Conservation (phyloP, 2,329 filamentous ascomycete genomes). For the Grosmannia penicillata region DNA sequence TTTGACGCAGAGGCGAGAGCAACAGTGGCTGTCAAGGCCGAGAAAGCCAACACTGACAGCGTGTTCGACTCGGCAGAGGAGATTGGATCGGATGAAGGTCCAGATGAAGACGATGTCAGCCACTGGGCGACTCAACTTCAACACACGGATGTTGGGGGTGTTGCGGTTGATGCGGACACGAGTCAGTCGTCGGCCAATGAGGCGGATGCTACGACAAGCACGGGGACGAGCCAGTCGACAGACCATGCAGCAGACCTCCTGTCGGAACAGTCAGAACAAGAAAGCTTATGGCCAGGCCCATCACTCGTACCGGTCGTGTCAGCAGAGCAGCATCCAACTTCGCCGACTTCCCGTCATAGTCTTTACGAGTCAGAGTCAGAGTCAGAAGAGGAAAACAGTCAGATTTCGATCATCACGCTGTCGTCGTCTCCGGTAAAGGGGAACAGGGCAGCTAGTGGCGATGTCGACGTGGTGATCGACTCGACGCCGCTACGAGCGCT, state of each 20-base stretch:
- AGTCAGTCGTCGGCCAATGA: constrained; percentile 20
- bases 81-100: no score
- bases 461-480: no score
- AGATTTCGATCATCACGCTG: background rate
- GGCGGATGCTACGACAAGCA: constrained; percentile 6
- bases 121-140: constrained; percentile 49
- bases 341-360: no score
- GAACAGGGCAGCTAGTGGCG: background rate
- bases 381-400: background rate
- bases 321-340: background rate
- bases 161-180: constrained; percentile 28
- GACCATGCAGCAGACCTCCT: no score
- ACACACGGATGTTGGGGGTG: constrained; percentile 30
- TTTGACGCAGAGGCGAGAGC: background rate
- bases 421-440: background rate
- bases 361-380: no score
- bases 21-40: constrained; percentile 16
- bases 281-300: background rate
- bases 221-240: background rate
- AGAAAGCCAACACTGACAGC: background rate
- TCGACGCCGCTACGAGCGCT: no score
- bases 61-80: background rate
- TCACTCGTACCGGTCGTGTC: no score
- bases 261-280: background rate
- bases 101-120: constrained; percentile 38